Conservation (phyloP, 116 monocot genomes). For the Phalaenopsis hybrid region DNA sequence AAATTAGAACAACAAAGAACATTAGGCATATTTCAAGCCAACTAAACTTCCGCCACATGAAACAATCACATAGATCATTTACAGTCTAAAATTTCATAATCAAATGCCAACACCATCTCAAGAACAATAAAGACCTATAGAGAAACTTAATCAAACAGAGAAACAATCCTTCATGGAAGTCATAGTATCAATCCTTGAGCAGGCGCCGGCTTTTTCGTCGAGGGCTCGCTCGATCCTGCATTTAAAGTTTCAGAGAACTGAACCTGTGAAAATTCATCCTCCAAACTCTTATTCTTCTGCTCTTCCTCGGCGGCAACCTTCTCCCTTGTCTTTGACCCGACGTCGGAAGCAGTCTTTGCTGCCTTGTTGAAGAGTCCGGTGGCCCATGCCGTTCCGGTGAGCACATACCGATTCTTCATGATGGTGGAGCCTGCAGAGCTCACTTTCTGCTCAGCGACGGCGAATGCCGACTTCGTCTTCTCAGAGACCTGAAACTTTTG, state of each 20-base stretch:
- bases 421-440: slow-evolving; percentile 68
- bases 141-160: no score
- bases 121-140: background rate
- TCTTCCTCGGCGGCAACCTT: slow-evolving; percentile 43
- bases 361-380: slow-evolving; percentile 62
- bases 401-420: slow-evolving; percentile 67
- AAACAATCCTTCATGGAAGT: background rate
- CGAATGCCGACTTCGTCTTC: slow-evolving; percentile 60
- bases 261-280: slow-evolving; percentile 21
- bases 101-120: background rate
- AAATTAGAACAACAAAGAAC: background rate
- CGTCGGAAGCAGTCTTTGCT: slow-evolving; percentile 45
- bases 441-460: slow-evolving; percentile 64
- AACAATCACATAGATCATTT: background rate
- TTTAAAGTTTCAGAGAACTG: slow-evolving; percentile 20
- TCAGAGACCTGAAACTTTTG: slow-evolving; percentile 80
- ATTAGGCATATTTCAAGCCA: background rate
- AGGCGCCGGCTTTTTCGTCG: slow-evolving; percentile 33
- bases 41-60: background rate
- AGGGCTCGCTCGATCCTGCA: slow-evolving; percentile 12
- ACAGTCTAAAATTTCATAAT: background rate
- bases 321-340: slow-evolving; percentile 60
- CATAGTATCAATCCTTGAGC: slow-evolving; percentile 33
- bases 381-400: slow-evolving; percentile 68
- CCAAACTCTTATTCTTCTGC: slow-evolving; percentile 12